phyloP scores from a whole-genome alignment of 2,329 filamentous ascomycete species.

The Hymenoscyphus linearis region DNA sequence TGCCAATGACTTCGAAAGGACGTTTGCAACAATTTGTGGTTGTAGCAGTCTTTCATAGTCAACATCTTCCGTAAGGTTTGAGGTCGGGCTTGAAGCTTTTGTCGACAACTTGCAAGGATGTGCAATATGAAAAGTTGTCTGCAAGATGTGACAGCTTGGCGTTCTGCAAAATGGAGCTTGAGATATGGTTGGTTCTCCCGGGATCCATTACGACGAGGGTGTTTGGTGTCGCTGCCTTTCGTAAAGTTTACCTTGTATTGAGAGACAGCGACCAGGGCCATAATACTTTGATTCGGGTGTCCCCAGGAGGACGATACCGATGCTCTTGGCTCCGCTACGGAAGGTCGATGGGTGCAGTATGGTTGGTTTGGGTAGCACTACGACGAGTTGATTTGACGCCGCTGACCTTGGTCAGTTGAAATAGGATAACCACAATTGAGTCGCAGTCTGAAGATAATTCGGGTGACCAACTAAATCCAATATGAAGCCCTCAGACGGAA shows the following conservation, averaged over 20 bases:
- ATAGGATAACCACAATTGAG: too few relatives aligned
- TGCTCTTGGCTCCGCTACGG: too few relatives aligned
- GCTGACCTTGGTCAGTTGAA: too few relatives aligned
- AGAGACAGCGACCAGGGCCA: background rate
- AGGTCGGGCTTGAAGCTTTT: background rate
- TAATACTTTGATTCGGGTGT: too few relatives aligned
- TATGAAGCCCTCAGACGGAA: conserved; percentile 44
- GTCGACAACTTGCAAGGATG: background rate
- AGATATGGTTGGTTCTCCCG: background rate
- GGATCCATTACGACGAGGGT: background rate
- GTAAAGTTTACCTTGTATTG: background rate
- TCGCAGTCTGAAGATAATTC: too few relatives aligned
- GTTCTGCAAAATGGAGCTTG: background rate
- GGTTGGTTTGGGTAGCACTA: too few relatives aligned
- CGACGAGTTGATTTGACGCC: too few relatives aligned
- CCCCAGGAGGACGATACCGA: too few relatives aligned
- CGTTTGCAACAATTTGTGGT: background rate
- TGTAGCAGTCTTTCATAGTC: background rate
- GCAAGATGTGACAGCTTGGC: background rate
- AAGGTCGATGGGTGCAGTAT: too few relatives aligned
- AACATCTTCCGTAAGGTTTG: background rate
- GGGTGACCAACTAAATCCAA: too few relatives aligned
- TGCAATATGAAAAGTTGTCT: background rate
- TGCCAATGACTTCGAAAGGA: background rate
- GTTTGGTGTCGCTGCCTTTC: background rate